phyloP scores from a whole-genome alignment of 345 rosid genomes.

The Punica granatum region DNA sequence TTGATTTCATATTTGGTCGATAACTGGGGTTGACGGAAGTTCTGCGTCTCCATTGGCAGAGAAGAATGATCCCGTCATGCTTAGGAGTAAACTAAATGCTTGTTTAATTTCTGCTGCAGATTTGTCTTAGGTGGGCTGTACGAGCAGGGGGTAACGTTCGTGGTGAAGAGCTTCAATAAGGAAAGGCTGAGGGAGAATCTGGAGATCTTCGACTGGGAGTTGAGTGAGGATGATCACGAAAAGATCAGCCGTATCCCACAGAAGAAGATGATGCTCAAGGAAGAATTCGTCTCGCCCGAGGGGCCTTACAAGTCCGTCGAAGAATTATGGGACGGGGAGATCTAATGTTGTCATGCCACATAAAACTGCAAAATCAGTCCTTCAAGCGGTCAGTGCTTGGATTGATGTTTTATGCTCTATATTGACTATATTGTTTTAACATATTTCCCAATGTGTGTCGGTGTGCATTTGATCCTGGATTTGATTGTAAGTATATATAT shows the following conservation, averaged over 20 bases:
- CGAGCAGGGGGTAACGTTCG: slow-evolving; percentile 13
- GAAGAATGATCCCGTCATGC: not conserved
- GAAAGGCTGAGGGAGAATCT: slow-evolving; percentile 18
- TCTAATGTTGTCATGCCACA: not conserved
- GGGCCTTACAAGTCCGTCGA: slow-evolving; percentile 12
- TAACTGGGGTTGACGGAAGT: no score
- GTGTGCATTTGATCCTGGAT: no score
- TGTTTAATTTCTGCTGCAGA: not conserved
- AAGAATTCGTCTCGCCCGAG: slow-evolving; percentile 5
- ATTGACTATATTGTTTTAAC: no score
- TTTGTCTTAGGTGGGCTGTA: slow-evolving; percentile 18
- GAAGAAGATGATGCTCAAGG: not conserved
- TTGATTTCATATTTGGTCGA: no score
- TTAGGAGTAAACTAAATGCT: not conserved
- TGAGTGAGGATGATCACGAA: slow-evolving; percentile 10
- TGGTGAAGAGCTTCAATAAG: slow-evolving; percentile 19
- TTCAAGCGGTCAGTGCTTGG: no score
- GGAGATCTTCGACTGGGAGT: slow-evolving; percentile 17
- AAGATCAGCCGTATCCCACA: slow-evolving; percentile 13
- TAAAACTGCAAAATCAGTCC: no score
- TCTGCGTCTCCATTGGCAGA: not conserved
- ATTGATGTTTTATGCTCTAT: no score
- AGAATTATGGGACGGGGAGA: slow-evolving; percentile 15
- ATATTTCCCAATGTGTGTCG: no score
- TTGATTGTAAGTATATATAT: no score